A percentile compares a stretch with the other conserved stretches of the same genome.
These are phyloP conservation scores for Filobasidium floriforme DNA, from an alignment of 768 basidiomycete genomes.

Conservation along the genomic window DNA sequence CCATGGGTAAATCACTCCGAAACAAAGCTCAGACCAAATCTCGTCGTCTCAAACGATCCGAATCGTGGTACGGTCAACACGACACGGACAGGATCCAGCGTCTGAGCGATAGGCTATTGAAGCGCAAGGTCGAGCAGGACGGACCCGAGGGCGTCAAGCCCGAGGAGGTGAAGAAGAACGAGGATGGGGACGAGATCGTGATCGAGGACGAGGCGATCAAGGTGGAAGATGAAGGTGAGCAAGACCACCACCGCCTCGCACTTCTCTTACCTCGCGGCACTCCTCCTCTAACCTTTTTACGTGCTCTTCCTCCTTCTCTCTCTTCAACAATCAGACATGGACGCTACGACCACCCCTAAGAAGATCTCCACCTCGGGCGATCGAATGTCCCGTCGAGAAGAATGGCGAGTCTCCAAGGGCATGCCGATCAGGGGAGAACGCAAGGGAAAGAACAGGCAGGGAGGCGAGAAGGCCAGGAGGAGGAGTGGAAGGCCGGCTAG, in stretches of 20 bases:
- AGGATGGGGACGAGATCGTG: not conserved
- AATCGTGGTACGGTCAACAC: slow-evolving; percentile 36
- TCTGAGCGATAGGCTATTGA: slow-evolving; percentile 26
- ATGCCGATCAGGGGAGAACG: slow-evolving; percentile 33
- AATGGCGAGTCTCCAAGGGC: slow-evolving; percentile 77
- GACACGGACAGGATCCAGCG: slow-evolving; percentile 36
- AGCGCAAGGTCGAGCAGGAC: slow-evolving; percentile 16
- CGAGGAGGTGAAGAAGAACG: slow-evolving; percentile 17
- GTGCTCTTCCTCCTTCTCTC: not conserved
- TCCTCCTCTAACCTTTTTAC: not conserved
- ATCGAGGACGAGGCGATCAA: not conserved
- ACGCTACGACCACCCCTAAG: slow-evolving; percentile 35
- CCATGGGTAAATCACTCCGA: slow-evolving; percentile 44
- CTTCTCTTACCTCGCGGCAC: not conserved
- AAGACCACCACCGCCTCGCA: not conserved
- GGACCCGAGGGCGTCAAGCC: not conserved
- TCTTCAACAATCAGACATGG: not conserved
- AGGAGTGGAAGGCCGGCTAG: slow-evolving; percentile 32
- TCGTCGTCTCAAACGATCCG: slow-evolving; percentile 33
- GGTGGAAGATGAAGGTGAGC: slow-evolving; percentile 11
- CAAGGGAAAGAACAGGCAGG: slow-evolving; percentile 33
- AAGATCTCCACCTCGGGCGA: slow-evolving; percentile 75
- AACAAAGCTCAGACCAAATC: slow-evolving; percentile 38
- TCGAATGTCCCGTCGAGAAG: slow-evolving; percentile 65
- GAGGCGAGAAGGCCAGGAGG: slow-evolving; percentile 24